These are phyloP conservation scores for Neonectria magnoliae DNA, from an alignment of 2,329 filamentous ascomycete genomes.

Conservation along the genomic window DNA sequence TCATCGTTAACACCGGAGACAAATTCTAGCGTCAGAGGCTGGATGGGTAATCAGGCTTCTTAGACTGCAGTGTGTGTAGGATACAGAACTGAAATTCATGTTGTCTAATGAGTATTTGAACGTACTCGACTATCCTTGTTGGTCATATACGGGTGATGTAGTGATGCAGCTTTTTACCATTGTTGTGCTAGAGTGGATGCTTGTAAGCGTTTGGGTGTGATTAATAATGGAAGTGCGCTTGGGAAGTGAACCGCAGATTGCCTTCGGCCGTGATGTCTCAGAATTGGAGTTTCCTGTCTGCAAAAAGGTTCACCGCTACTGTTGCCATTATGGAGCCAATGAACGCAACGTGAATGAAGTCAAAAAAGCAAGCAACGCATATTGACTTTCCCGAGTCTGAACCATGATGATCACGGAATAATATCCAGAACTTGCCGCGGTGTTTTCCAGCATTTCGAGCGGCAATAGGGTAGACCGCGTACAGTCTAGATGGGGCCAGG, in stretches of 20 bases:
- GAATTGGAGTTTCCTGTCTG: not conserved
- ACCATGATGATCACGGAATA: not conserved
- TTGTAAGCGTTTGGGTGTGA: not conserved
- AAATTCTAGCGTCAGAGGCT: not conserved
- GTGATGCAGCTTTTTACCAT: not conserved
- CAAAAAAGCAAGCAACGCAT: not conserved
- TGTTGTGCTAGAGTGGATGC: not conserved
- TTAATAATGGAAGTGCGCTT: not conserved
- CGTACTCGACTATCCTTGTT: not conserved
- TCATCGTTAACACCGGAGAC: not conserved
- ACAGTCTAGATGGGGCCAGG: constrained; percentile 10
- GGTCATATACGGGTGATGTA: not conserved
- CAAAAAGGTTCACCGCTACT: not conserved
- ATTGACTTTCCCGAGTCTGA: not conserved
- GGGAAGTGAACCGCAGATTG: no score
- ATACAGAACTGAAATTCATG: constrained; percentile 2
- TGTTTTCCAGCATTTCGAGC: not conserved
- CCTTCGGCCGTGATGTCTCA: not conserved
- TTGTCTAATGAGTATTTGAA: not conserved
- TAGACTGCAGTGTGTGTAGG: constrained; percentile 19
- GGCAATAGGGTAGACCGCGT: constrained; percentile 7
- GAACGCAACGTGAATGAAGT: not conserved
- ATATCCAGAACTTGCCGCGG: not conserved
- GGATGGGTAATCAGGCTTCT: not conserved
- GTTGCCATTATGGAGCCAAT: not conserved